Base-by-base conservation (phyloP, 2,329 filamentous ascomycete genomes). In the Clonostachys solani region DNA sequence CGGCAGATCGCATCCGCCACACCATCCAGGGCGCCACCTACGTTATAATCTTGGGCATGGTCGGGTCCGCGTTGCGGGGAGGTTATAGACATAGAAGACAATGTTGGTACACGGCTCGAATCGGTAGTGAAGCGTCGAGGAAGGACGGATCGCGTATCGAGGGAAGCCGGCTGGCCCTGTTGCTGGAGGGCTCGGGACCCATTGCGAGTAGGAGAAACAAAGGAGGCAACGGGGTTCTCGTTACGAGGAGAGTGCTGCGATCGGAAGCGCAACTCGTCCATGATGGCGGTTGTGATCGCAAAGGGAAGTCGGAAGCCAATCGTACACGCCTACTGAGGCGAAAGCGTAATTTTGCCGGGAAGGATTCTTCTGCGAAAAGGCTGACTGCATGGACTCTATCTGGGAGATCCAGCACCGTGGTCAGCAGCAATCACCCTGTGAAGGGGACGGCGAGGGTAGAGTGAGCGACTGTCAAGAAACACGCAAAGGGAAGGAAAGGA, bases 91-190 rank as follows among this genome's bases (percentile, higher is more conserved):
- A 59, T 71, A 51, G 81, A 79, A 49, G 78, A 81, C 68, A 89
- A 73, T 63, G 87, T 89, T 66, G 87, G 86, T 69, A 92, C 74
- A 78, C 91, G 80, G 69, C 89, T 78, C 71, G 89, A 84, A 71
- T 96, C 95, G 49, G 92, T 94, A 53, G 92, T 97, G 71, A 97
- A 97, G 63, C 92, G 87, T 61, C 92, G 86, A 68, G 92, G 89
- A 64, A 97, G 77, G 58, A 84, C 84, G 53, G 83, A 81, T 67
- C 92, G 84, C 55, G 80, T 80, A 62, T 95, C 89, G 66, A 82
- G 78, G 48, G 75, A 69, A 54, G 79, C 75, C 54, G 36, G 29
- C 10, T 46, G 44, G 35, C 18, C 65, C 47, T 74, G 69, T 54
- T 78, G 75, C 54, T 79, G 79, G 53, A 73, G 75, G 65, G 84